phyloP scores from a whole-genome alignment of 768 basidiomycete species.

The Melanogaster broomeanus region DNA sequence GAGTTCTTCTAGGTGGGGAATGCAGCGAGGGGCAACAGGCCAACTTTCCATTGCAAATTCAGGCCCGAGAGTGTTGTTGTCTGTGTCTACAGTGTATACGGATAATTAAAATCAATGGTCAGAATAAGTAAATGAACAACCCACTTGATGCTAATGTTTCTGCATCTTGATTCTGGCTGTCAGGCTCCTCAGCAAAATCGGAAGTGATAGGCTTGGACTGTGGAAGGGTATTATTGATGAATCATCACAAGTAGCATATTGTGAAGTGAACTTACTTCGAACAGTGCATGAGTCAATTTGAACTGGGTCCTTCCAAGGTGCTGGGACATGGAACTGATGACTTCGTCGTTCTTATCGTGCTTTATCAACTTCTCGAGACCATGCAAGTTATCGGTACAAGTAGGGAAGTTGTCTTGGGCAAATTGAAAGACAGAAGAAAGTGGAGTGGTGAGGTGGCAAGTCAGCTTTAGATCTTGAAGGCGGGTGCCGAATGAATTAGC shows the following conservation, averaged over 20 bases:
- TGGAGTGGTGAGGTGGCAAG: not conserved
- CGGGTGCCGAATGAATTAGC: not conserved
- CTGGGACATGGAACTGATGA: not conserved
- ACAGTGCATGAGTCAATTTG: not conserved
- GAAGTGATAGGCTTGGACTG: too few species aligned
- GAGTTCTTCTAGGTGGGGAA: not conserved
- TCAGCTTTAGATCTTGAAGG: not conserved
- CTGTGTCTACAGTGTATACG: not conserved
- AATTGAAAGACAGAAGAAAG: not conserved
- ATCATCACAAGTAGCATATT: too few species aligned
- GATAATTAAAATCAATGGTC: too few species aligned
- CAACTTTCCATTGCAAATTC: not conserved
- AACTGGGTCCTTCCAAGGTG: not conserved
- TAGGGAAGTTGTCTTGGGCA: not conserved
- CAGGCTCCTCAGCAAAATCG: not conserved
- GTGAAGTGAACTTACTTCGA: too few species aligned
- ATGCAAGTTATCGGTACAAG: not conserved
- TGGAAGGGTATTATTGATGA: too few species aligned
- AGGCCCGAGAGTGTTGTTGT: not conserved
- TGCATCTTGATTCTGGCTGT: too few species aligned
- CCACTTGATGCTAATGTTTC: too few species aligned
- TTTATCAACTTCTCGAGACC: not conserved
- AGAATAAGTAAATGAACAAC: too few species aligned
- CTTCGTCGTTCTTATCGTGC: not conserved
- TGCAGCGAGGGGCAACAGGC: conserved; percentile 2